A percentile compares a stretch with the other conserved stretches of the same genome.
phyloP scores from a whole-genome alignment of 108 stramenopile species.

The Fistulifera solaris region DNA sequence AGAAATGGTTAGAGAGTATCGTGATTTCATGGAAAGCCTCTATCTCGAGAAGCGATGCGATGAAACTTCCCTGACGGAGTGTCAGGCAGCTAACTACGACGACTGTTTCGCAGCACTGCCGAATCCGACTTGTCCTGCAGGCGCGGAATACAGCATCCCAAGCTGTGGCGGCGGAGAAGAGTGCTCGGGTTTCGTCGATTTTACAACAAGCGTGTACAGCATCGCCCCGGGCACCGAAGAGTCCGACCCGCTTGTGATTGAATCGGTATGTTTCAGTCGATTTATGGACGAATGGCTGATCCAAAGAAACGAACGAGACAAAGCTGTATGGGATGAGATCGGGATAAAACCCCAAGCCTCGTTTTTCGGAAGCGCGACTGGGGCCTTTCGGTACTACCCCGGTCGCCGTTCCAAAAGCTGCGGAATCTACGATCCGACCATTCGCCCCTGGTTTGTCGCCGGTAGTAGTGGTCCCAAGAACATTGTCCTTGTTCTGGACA shows the following conservation, averaged over 20 bases:
- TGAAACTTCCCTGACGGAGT: not conserved
- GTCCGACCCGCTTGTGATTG: constrained; percentile 3
- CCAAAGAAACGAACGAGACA: not conserved
- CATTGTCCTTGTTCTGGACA: constrained; percentile 56
- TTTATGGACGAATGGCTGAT: constrained; percentile 7
- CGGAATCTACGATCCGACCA: constrained; percentile 45
- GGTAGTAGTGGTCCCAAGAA: constrained; percentile 53
- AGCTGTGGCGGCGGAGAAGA: too few species aligned
- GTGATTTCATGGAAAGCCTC: not conserved
- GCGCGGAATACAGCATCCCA: too few species aligned
- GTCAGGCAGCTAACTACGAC: too few species aligned
- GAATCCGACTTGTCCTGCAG: too few species aligned
- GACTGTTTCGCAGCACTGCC: too few species aligned
- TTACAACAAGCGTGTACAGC: too few species aligned
- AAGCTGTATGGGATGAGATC: constrained; percentile 5
- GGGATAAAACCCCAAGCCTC: constrained; percentile 27
- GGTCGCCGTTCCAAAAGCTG: constrained; percentile 27
- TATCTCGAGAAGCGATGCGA: constrained; percentile 1
- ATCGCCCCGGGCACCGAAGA: too few species aligned
- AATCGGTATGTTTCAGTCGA: constrained; percentile 4
- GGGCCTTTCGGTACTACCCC: constrained; percentile 50
- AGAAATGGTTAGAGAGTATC: not conserved
- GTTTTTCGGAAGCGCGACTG: constrained; percentile 44
- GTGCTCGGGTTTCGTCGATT: too few species aligned
- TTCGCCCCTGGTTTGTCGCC: constrained; percentile 65